Evolutionary conservation across 73 alveolate species (phyloP).

Genomic region (Effrenium voratum): DNA sequence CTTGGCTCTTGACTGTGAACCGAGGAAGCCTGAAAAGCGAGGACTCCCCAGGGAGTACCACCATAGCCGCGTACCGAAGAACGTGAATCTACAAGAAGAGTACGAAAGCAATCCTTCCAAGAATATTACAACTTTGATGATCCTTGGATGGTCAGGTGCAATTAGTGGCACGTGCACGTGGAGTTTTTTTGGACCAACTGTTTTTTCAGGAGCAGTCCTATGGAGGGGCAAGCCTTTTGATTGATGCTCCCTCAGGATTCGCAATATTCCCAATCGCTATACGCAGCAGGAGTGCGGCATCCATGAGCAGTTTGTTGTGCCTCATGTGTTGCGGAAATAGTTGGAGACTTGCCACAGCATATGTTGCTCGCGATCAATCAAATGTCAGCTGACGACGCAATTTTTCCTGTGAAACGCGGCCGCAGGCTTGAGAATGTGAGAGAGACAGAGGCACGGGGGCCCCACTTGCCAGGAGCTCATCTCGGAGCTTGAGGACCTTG

Average conservation of each 20-base stretch:
- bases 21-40: constrained; percentile 38
- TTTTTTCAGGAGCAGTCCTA: background rate
- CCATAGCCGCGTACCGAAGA: constrained; percentile 34
- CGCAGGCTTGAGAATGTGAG: too few species aligned
- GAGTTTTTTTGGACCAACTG: background rate
- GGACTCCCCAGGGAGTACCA: constrained; percentile 42
- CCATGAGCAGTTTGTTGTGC: too few species aligned
- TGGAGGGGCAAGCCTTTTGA: background rate
- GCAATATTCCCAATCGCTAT: constrained; percentile 80
- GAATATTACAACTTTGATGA: constrained; percentile 40
- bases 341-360: too few species aligned
- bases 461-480: constrained; percentile 48
- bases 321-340: too few species aligned
- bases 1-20: background rate
- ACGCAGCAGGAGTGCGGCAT: constrained; percentile 29
- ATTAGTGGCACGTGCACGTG: too few species aligned
- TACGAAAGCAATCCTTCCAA: constrained; percentile 9
- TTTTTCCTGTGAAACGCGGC: too few species aligned
- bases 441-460: too few species aligned
- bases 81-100: constrained; percentile 30
- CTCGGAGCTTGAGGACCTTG: constrained; percentile 26
- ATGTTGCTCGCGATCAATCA: too few species aligned
- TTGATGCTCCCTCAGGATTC: constrained; percentile 13
- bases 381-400: too few species aligned
- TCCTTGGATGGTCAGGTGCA: background rate